Evolutionary conservation across 805 yeast species (phyloP).

Genomic region (Suhomyces sp.): DNA sequence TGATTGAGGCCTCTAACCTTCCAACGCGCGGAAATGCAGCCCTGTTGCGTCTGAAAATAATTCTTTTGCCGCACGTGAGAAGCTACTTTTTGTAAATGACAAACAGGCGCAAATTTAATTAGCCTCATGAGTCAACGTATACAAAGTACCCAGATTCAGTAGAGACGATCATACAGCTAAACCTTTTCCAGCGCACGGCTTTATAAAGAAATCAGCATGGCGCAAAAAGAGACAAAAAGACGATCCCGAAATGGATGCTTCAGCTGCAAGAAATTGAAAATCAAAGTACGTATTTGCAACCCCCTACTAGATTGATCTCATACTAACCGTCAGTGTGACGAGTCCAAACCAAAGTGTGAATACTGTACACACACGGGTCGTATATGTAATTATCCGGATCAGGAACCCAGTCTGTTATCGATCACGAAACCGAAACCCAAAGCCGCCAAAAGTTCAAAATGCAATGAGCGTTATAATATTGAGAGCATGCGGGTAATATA

Average conservation of each 20-base stretch:
- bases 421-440: neutral
- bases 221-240: neutral
- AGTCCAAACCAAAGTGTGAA: conserved; percentile 30
- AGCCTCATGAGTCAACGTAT: neutral
- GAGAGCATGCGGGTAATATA: neutral
- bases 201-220: neutral
- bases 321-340: conserved; percentile 24
- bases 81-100: neutral
- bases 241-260: conserved; percentile 27
- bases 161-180: too few relatives aligned
- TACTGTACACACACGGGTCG: conserved; percentile 29
- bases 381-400: conserved; percentile 21
- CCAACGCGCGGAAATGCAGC: neutral
- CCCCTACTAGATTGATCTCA: conserved; percentile 10
- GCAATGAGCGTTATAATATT: neutral
- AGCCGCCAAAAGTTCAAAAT: neutral
- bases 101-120: neutral
- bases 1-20: neutral
- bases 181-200: neutral
- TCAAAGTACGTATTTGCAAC: conserved; percentile 25
- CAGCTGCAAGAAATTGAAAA: conserved; percentile 30
- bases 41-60: neutral
- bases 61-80: neutral
- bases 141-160: too few relatives aligned
- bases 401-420: neutral